Percentiles rank a stretch among this genome's conserved stretches.
Conservation (phyloP, 495 filamentous ascomycete species). For the Pseudoneurospora amorphoporcata region DNA sequence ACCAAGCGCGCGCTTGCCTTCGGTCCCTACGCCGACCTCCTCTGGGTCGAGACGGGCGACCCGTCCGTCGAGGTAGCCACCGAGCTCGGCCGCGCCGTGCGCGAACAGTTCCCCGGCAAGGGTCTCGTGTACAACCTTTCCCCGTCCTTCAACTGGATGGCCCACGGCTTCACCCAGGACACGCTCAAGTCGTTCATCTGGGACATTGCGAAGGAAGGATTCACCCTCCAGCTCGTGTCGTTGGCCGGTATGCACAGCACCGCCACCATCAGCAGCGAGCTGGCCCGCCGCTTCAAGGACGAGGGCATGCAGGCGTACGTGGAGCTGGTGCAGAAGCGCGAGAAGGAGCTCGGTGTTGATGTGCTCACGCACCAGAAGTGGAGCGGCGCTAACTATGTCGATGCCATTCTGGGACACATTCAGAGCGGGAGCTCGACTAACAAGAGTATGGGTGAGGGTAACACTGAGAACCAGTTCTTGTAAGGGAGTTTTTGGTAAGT, state of each 20-base stretch:
- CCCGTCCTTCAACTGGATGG: conserved; percentile 98
- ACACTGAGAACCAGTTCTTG: conserved; percentile 56
- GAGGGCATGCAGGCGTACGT: conserved; percentile 97
- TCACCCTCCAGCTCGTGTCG: conserved; percentile 87
- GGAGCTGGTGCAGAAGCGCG: conserved; percentile 71
- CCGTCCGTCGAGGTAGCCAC: conserved; percentile 68
- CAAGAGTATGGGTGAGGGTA: conserved; percentile 77
- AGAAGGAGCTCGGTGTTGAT: conserved; percentile 89
- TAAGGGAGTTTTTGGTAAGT: conserved; percentile 1
- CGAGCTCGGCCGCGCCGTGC: conserved; percentile 66
- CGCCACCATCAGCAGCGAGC: conserved; percentile 76
- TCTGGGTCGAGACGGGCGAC: conserved; percentile 94
- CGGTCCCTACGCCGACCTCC: conserved; percentile 83
- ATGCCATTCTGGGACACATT: conserved; percentile 85
- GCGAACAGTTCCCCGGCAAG: conserved; percentile 57
- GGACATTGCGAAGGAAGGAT: conserved; percentile 89
- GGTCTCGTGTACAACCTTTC: conserved; percentile 91
- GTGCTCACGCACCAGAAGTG: conserved; percentile 98
- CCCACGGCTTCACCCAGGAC: conserved; percentile 74
- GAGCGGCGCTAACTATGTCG: conserved; percentile 87
- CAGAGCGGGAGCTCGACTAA: conserved; percentile 79
- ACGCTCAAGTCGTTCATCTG: conserved; percentile 82
- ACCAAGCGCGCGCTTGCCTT: conserved; percentile 89
- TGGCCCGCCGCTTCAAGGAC: conserved; percentile 71
- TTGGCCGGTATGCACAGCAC: conserved; percentile 85